Percentiles rank a stretch among this genome's conserved stretches.
Evolutionary conservation across 2,329 filamentous ascomycete species (phyloP).

Genomic region (Epicoccum sorghinum): DNA sequence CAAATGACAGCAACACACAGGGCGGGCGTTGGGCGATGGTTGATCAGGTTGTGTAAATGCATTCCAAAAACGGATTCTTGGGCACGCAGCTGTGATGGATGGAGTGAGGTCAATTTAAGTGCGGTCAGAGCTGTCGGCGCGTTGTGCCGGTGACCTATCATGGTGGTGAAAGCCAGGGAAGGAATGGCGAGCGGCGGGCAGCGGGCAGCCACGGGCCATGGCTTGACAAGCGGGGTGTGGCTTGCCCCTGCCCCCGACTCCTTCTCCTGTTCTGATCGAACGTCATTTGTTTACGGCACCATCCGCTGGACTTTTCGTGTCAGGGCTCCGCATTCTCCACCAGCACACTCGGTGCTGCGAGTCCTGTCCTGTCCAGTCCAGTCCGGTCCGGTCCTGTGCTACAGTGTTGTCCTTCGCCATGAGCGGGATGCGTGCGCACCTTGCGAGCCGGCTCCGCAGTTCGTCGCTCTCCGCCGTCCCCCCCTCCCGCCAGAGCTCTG

Average conservation of each 20-base stretch:
- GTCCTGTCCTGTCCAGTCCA: no score
- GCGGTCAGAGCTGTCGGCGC: slow-evolving; percentile 8
- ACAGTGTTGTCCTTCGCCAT: slow-evolving; percentile 19
- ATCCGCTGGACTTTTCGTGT: slow-evolving; percentile 8
- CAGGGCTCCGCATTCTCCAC: background rate
- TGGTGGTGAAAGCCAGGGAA: no score
- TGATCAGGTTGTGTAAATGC: no score
- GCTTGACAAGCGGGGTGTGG: slow-evolving; percentile 1
- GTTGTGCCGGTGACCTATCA: background rate
- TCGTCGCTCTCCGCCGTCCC: slow-evolving; percentile 56
- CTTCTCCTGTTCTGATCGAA: slow-evolving; percentile 9
- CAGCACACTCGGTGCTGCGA: background rate
- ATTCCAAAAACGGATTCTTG: no score
- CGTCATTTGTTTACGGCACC: slow-evolving; percentile 13
- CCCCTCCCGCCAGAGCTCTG: slow-evolving; percentile 52
- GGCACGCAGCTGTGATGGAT: no score
- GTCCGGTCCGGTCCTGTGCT: no score
- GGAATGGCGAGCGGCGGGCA: no score
- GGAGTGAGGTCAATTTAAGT: slow-evolving; percentile 11
- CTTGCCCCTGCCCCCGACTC: slow-evolving; percentile 1
- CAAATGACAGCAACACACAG: background rate
- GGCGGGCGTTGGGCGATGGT: background rate
- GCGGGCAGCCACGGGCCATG: background rate
- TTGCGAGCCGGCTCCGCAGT: slow-evolving; percentile 48
- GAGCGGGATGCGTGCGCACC: slow-evolving; percentile 47